Percentiles rank a stretch among this genome's conserved stretches.
These are phyloP conservation scores for Helicocarpus griseus DNA, from an alignment of 2,329 filamentous ascomycete genomes.

Conservation along the genomic window DNA sequence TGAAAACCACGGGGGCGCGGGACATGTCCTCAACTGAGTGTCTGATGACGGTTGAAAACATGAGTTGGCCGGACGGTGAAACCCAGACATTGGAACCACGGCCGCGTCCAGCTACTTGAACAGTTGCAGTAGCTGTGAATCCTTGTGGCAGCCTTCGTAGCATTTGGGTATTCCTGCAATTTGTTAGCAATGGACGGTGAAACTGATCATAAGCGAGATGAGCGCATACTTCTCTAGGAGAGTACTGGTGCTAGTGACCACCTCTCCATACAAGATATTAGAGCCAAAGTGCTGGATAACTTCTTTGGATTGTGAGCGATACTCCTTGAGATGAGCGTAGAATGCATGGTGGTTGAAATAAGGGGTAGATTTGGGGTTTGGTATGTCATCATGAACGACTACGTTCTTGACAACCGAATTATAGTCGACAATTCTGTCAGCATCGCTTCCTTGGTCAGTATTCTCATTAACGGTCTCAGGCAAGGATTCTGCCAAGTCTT, in stretches of 20 bases:
- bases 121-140: constrained; percentile 80
- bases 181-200: constrained; percentile 5
- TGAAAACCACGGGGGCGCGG: constrained; percentile 74
- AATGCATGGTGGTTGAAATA: constrained; percentile 77
- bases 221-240: constrained; percentile 67
- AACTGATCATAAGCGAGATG: neutral
- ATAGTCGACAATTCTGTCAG: constrained; percentile 63
- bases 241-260: constrained; percentile 89
- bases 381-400: constrained; percentile 61
- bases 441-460: constrained; percentile 23
- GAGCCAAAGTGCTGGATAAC: constrained; percentile 61
- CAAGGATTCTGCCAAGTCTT: constrained; percentile 46
- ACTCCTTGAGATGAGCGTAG: constrained; percentile 60
- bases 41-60: constrained; percentile 81
- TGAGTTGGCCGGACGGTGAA: constrained; percentile 71
- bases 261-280: constrained; percentile 75
- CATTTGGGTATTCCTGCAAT: constrained; percentile 60
- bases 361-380: constrained; percentile 64
- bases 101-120: constrained; percentile 78
- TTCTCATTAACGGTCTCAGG: constrained; percentile 27
- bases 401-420: constrained; percentile 63
- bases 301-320: constrained; percentile 49
- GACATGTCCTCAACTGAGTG: constrained; percentile 65
- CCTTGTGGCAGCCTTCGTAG: constrained; percentile 69
- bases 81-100: constrained; percentile 93